Evolutionary conservation across 2,329 filamentous ascomycete species (phyloP).

Genomic region (Parafenestella ontariensis): DNA sequence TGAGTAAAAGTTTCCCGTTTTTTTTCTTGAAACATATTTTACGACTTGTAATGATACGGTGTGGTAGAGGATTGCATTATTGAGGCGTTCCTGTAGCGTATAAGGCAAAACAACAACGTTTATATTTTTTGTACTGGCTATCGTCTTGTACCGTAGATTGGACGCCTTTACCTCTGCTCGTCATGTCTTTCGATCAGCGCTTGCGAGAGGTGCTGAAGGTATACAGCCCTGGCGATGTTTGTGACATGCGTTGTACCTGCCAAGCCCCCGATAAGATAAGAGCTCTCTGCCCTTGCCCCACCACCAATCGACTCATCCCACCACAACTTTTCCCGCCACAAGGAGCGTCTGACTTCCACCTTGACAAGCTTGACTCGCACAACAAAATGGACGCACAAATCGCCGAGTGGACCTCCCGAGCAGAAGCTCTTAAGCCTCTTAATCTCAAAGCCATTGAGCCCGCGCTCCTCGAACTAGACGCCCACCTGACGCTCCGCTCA

Average conservation of each 20-base stretch:
- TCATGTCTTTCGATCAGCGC: too few species aligned
- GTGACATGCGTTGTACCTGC: constrained; percentile 1
- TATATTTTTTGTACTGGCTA: constrained; percentile 5
- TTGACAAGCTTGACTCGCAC: too few species aligned
- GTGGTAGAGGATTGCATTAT: constrained; percentile 1
- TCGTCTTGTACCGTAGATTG: background rate
- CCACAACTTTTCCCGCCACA: constrained; percentile 16
- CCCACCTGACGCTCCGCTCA: constrained; percentile 84
- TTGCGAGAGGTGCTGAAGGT: too few species aligned
- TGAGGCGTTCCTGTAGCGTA: constrained; percentile 25
- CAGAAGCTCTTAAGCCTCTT: constrained; percentile 59
- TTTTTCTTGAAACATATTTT: background rate
- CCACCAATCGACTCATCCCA: constrained; percentile 7
- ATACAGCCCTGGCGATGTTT: too few species aligned
- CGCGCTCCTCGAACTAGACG: constrained; percentile 78
- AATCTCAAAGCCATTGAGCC: constrained; percentile 87
- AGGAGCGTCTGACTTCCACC: constrained; percentile 7
- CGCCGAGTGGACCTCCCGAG: constrained; percentile 64
- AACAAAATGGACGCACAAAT: constrained; percentile 49
- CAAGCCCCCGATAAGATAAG: constrained; percentile 17
- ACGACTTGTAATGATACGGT: constrained; percentile 29
- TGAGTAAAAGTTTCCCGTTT: background rate
- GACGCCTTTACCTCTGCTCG: too few species aligned
- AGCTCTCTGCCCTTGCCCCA: background rate
- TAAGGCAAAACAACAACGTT: constrained; percentile 2